Base-by-base conservation (phyloP, 1,284 basidiomycete genomes). In the Fomitopsis betulina region DNA sequence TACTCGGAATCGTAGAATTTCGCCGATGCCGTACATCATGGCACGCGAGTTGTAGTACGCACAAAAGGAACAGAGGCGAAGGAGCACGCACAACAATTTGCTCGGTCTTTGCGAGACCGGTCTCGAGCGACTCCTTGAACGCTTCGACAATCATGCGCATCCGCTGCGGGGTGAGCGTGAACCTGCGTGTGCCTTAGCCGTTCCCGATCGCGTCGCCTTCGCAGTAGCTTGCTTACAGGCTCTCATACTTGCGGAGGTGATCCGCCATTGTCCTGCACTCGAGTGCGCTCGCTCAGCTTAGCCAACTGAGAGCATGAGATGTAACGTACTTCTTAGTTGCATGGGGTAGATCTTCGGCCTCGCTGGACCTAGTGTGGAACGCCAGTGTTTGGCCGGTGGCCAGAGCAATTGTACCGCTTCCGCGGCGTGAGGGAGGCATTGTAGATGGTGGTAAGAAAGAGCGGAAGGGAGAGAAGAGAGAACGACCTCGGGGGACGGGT, bases 131-230 rank as follows among this genome's bases (percentile, higher is more conserved):
- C 58, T 96, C 94, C 72, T 95, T 89, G 77, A 99, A 97, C 1
- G 94, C 90, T 68, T 97, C 91, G 30, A 96, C 94, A 71, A 99
- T 98, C 86, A 95, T 96, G 58, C 94, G 85, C 94, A 97, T 96
- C 63, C 94, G 78, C 73, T 95, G 94, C 15, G 95, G 93, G 1
- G 93, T 95, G 61, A 98, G 76, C 60, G 87, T 88, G 73, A 93
- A 93, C 68, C 89, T 91, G 64, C 23, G 60, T n/a, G 30, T 50
- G 47, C 8, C 39, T 30, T 33, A 21, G 54, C 27, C 53, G 40
- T 39, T 21, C 27, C n/a, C 51, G 17, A 43, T 32, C 45, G 19
- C 25, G 17, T 42, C n/a, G n/a, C 27, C 32, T 3, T 3, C 32
- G n/a, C 19, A 21, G 9, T 17, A 39, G 13, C 25, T 49, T 55